Base-by-base conservation (phyloP, 148 eudicot species). In the Salicornia ramosissima region DNA sequence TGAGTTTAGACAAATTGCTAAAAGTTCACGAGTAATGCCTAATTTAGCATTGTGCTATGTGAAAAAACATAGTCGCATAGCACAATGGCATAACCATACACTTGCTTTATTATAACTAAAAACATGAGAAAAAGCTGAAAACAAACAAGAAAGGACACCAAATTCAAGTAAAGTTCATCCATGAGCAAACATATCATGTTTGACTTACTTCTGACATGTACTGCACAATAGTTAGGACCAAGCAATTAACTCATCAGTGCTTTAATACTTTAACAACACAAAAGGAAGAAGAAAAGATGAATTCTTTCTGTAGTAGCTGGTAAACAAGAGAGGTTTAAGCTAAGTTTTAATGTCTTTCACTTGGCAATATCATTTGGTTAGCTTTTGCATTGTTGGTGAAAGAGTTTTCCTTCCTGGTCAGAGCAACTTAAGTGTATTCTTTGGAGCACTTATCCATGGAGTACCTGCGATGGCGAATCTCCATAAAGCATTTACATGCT, bases 391-490 rank as follows among this genome's bases (percentile, higher is more conserved):
- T 30, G 39, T 45, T 13, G 24, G 5, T 36, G 15, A 34, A 56
- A 28, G n/a, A 34, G 45, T 22, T 16, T 36, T 29, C 13, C 69
- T 9, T 46, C 16, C 7, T 26, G 11, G 18, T 82, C 75, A 79
- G 57, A 80, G 85, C 60, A 83, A 80, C 7, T 82, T 69, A 45
- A 92, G 93, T 19, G 93, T 87, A 74, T 83, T 90, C 79, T 83
- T 93, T 15, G 96, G 98, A 69, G 98, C 92, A 87, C 96, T 90
- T 63, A 88, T 79, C 96, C 98, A 93, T 45, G 85, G 86, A 49
- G 79, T 80, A 67, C 82, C 92, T 22, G 92, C 95, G 67, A 90
- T 73, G 8, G 95, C 96, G 54, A 90, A 93, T 80, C 98, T 90
- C 96, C 98, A 93, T 6, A 79, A 78, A 33, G 98, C 98, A 67